Conservation (phyloP, 371 early-diverging fungal genomes). For the Circinella umbellata region DNA sequence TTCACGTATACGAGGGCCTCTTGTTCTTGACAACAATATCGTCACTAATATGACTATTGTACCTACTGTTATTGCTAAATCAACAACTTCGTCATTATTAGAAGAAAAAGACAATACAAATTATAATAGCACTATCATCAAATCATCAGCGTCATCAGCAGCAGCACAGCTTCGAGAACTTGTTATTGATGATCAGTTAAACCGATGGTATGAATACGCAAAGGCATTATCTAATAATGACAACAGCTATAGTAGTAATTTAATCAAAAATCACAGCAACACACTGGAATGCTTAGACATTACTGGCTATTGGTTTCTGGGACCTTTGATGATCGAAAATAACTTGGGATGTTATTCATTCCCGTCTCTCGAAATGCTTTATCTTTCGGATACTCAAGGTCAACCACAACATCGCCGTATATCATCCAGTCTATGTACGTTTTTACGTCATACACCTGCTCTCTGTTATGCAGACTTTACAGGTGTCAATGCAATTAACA, state of each 20-base stretch:
- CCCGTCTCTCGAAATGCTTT: neutral
- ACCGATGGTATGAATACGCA: neutral
- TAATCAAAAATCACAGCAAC: neutral
- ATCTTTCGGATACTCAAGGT: neutral
- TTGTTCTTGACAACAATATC: neutral
- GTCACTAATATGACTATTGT: too few species aligned
- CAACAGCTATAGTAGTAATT: neutral
- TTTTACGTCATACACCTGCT: slow-evolving; percentile 3
- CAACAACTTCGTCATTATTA: neutral
- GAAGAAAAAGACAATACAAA: neutral
- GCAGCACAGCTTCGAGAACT: neutral
- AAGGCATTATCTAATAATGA: neutral
- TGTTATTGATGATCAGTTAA: neutral
- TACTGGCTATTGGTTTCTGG: neutral
- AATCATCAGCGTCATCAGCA: too few species aligned
- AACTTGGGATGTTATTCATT: slow-evolving; percentile 1
- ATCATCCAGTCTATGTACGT: neutral
- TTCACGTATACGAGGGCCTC: neutral
- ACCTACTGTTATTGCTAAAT: neutral
- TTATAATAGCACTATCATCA: neutral
- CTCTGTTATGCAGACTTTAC: slow-evolving; percentile 1
- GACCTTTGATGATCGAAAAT: neutral
- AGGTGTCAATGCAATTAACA: neutral
- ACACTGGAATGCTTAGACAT: neutral
- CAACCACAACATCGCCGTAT: neutral